Evolutionary conservation across 306 rosid genomes (phyloP), one percentile per base, ranked within the genome.

Genomic region (Vigna mungo): DNA sequence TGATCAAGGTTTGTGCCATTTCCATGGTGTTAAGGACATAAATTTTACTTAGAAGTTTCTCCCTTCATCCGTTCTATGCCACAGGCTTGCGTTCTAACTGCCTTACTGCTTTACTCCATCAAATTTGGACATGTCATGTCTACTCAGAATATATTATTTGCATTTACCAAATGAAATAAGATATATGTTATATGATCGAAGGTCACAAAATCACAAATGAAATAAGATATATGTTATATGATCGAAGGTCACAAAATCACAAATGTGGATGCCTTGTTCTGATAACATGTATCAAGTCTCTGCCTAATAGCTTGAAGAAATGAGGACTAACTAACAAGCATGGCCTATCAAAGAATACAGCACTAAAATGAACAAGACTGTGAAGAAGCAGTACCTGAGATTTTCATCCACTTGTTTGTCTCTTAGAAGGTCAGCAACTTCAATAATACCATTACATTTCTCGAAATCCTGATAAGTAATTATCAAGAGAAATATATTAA

Each of bases 331-430:
- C 37, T 4, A 74, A 47, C 76, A 25, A 83, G 49, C 53, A 43
- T 9, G 14, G 34, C 25, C 34, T 16, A 49, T 59, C 37, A 34
- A 25, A 66, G 37, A 62, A 39, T 13, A 62, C 15, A 59, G 41
- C 53, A 20, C 17, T 44, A 52, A 74, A 59, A 76, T 64, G 41
- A 77, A 59, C 15, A 75, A 72, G 17, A 20, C 64, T 51, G n/a
- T 34, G 37, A 71, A 55, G 6, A 43, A 63, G 76, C 58, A 67
- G 76, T 80, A 94, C 98, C 98, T 92, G 81, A 94, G 97, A 84
- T 89, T 92, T 65, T 94, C 97, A 78, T 94, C 98, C 25, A 81
- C 88, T 82, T 92, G 91, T 82, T 88, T 92, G 87, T 92, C 96
- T 78, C 92, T 83, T 77, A 92, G 85, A 80, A 95, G 93, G 81